Base-by-base conservation (phyloP, 192 early-diverging fungal species). In the Umbelopsis sp. region DNA sequence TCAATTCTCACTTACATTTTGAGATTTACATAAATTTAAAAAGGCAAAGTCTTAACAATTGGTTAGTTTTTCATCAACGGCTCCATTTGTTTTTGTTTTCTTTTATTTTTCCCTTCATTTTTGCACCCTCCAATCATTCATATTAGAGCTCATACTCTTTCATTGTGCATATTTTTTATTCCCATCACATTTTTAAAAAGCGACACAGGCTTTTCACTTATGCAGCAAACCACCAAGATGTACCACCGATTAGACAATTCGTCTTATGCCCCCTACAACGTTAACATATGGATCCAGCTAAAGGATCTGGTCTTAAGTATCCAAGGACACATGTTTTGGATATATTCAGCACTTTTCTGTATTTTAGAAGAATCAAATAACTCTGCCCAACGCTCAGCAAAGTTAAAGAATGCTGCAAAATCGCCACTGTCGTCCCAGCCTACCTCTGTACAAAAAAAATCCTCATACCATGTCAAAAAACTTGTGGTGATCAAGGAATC, bases 271-370 rank as follows among this genome's bases (percentile, higher is more conserved):
- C 27, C 11, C 11, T 25, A 27, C 33, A 25, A 61, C 3, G n/a
- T 12, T 30, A 61, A 61, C 55, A 61, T 61, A 27, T 61, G 55
- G 55, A 61, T 12, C 8, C 16, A 27, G 5, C 7, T 61, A 7
- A 61, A 35, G 7, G 55, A 61, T 25, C 6, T 61, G n/a, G 16
- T 61, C 16, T 8, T 18, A 16, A 35, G 55, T 4, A 61, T 61
- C 21, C 55, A 61, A n/a, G 55, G 55, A n/a, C 55, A 61, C 30
- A 61, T 61, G 55, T 61, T 61, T 61, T 61, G 55, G 55, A 61
- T 61, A 61, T 61, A 61, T 30, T 61, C 55, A n/a, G 55, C 55
- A 13, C 27, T 61, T 13, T 61, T 61, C 13, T 61, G 55, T n/a
- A 35, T 61, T 8, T 37, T 25, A 30, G 55, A 61, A 11, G 55